A percentile compares a stretch with the other conserved stretches of the same genome.
phyloP scores from a whole-genome alignment of 2,329 filamentous ascomycete species.

The Botryosphaeria agaves region DNA sequence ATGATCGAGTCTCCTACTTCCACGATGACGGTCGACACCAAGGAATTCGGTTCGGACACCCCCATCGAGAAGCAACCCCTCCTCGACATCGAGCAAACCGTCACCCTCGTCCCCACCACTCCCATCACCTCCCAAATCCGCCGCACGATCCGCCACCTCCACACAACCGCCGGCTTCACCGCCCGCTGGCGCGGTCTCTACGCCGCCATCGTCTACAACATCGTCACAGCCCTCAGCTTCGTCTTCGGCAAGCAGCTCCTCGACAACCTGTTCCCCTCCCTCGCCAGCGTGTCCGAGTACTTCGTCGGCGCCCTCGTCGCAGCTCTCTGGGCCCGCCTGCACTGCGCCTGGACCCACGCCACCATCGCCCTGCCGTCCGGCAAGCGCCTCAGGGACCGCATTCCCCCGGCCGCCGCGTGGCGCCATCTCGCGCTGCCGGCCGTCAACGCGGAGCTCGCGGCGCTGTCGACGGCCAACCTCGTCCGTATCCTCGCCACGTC shows the following conservation, averaged over 20 bases:
- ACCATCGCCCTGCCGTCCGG: conserved; percentile 55
- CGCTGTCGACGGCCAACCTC: conserved; percentile 29
- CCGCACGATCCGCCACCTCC: conserved; percentile 42
- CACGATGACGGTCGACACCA: conserved; percentile 27
- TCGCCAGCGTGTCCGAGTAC: conserved; percentile 25
- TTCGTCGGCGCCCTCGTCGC: conserved; percentile 37
- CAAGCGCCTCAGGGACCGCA: conserved; percentile 44
- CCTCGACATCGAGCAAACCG: conserved; percentile 18
- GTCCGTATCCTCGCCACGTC: conserved; percentile 33
- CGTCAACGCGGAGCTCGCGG: conserved; percentile 32
- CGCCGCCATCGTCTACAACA: conserved; percentile 16
- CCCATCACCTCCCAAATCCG: conserved; percentile 46
- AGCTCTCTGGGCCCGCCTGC: conserved; percentile 45
- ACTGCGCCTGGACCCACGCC: conserved; percentile 70
- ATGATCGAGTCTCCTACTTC: conserved; percentile 45
- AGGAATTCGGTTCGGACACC: conserved; percentile 24
- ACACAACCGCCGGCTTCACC: conserved; percentile 31
- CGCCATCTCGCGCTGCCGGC: conserved; percentile 53
- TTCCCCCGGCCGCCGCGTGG: conserved; percentile 49
- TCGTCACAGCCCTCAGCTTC: conserved; percentile 27
- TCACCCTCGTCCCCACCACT: conserved; percentile 26
- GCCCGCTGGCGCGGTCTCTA: conserved; percentile 17
- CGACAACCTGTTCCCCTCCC: conserved; percentile 24
- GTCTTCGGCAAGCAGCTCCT: conserved; percentile 18
- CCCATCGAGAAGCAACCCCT: conserved; percentile 21